Base-by-base conservation (phyloP, 352 stramenopile genomes). In the Pythium rishiriense region DNA sequence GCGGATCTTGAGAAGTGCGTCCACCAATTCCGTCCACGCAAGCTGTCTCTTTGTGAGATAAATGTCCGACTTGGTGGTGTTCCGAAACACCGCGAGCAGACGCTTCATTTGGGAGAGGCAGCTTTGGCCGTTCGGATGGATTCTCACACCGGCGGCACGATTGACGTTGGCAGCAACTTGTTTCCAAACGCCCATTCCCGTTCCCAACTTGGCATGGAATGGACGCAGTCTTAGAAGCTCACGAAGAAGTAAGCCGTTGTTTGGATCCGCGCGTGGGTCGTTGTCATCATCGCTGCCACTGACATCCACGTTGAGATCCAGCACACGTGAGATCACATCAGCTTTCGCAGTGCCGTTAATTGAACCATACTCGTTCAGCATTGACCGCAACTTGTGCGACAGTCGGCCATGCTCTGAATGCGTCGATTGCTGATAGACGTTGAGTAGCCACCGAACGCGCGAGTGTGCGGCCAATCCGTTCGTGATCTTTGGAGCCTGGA, bases 1-100 rank as follows among this genome's bases (percentile, higher is more conserved):
- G 14, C 48, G 47, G 21, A 56, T 31, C 39, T 64, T 64, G 22
- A 57, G 47, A 17, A 64, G 22, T n/a, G 57, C 48, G 46, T 64
- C 57, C 33, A 64, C 17, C 19, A 57, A 50, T 2, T 22, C 14
- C 7, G 50, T 1, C 57, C 50, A 57, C 8, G 21, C 33, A 7
- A 24, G 45, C 39, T 64, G 57, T 17, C 15, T 37, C 0, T 42
- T 50, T 4, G 28, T 41, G 0, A 64, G 25, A 14, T 21, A n/a
- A 15, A 60, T 22, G 17, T 49, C 42, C 28, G 41, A 43, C 26
- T 39, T 43, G 14, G 28, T 19, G 11, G 26, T 19, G 26, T 31
- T 53, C 1, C 54, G 54, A 3, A 33, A 19, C 2, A 50, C 26
- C 10, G 24, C 25, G 22, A 65, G 39, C 7, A 65, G 37, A 6